Evolutionary conservation across 2,329 filamentous ascomycete species (phyloP).

Genomic region (Apiospora sp.): DNA sequence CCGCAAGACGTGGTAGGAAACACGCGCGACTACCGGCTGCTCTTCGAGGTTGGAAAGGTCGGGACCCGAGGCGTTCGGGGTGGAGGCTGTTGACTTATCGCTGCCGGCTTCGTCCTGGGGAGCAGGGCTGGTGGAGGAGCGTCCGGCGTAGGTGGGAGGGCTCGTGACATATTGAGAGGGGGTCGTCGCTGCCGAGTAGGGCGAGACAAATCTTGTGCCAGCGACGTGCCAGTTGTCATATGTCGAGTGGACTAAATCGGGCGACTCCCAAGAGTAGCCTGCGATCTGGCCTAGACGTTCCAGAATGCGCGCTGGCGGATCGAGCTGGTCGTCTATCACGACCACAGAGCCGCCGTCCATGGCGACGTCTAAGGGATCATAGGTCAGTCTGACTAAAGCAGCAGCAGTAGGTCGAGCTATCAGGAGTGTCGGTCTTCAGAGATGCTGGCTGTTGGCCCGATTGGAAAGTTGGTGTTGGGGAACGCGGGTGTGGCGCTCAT

Average conservation of each 20-base stretch:
- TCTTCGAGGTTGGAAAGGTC: constrained; percentile 66
- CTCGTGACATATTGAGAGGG: constrained; percentile 54
- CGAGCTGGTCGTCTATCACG: constrained; percentile 62
- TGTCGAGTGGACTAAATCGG: constrained; percentile 66
- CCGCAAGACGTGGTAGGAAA: constrained; percentile 83
- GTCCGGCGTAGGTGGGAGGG: constrained; percentile 50
- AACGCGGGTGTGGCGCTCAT: constrained; percentile 21
- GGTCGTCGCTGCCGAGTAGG: constrained; percentile 55
- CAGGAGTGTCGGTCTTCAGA: neutral
- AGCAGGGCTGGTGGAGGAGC: constrained; percentile 49
- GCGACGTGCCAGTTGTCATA: constrained; percentile 91
- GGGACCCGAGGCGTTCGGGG: constrained; percentile 44
- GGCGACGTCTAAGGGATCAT: constrained; percentile 16
- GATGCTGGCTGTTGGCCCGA: constrained; percentile 8
- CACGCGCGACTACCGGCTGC: constrained; percentile 75
- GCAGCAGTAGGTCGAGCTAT: constrained; percentile 15
- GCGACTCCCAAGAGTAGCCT: constrained; percentile 77
- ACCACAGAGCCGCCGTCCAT: constrained; percentile 52
- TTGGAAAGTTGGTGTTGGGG: constrained; percentile 15
- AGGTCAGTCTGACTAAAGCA: constrained; percentile 9
- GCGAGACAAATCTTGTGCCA: constrained; percentile 66
- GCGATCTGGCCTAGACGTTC: constrained; percentile 77
- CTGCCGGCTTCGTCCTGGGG: constrained; percentile 49
- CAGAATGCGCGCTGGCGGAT: constrained; percentile 73
- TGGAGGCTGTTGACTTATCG: constrained; percentile 48